Conservation (phyloP, 805 yeast species). For the Yarrowia alimentaria region DNA sequence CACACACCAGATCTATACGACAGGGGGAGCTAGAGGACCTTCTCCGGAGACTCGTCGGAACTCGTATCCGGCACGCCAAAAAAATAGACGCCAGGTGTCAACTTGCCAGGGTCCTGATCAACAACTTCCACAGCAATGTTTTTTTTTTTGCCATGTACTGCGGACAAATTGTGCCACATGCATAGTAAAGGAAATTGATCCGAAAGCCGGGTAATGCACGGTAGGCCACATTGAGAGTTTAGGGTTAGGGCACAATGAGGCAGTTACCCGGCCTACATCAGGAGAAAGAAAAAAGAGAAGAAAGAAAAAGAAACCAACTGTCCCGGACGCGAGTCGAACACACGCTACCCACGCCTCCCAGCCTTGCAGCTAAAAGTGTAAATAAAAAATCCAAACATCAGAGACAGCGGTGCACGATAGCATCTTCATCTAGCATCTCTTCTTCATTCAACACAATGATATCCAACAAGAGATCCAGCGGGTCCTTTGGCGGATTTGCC, state of each 20-base stretch:
- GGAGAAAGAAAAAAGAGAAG: too few relatives aligned
- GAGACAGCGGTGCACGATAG: constrained; percentile 10
- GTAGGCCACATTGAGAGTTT: neutral
- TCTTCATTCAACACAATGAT: constrained; percentile 13
- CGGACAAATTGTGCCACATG: constrained; percentile 20
- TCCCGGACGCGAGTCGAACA: constrained; percentile 27
- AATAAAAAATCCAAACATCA: constrained; percentile 24
- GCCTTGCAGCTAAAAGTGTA: constrained; percentile 17
- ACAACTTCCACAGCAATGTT: constrained; percentile 16
- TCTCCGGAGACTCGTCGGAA: too few relatives aligned
- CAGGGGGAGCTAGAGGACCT: too few relatives aligned
- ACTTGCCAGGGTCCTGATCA: too few relatives aligned
- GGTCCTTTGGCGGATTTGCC: constrained; percentile 24
- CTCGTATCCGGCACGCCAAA: too few relatives aligned
- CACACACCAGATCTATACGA: too few relatives aligned
- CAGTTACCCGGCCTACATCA: too few relatives aligned
- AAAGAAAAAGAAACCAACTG: too few relatives aligned
- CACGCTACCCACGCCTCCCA: constrained; percentile 17
- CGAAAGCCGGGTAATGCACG: constrained; percentile 20
- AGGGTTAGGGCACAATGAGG: neutral
- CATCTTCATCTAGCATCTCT: constrained; percentile 20
- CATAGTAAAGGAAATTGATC: constrained; percentile 21
- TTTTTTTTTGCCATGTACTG: constrained; percentile 5
- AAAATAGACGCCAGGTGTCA: too few relatives aligned
- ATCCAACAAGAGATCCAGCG: constrained; percentile 25